Base-by-base conservation (phyloP, 1,284 basidiomycete species). In the Fomes fomentarius region DNA sequence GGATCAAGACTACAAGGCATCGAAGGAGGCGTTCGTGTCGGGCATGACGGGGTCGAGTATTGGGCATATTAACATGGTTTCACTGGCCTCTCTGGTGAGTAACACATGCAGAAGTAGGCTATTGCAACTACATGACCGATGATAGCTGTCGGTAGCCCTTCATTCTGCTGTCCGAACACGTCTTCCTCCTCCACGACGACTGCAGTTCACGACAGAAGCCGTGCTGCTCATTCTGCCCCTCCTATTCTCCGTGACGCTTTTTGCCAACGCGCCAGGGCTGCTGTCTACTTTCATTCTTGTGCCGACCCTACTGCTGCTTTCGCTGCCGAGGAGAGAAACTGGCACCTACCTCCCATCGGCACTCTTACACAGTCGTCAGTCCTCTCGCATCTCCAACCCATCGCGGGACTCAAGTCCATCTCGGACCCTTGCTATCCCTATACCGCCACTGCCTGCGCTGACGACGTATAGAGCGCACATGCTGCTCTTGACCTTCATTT, bases 381-480 rank as follows among this genome's bases (percentile, higher is more conserved):
- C 57, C 7, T 58, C 70, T 12, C 67, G 69, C 30, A 56, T 50
- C 15, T 45, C 57, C 54, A 52, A 56, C 4, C 15, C 50, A 12
- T 49, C 56, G 15, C 57, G 30, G 28, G 41, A 54, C 2, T 21
- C 31, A 9, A 39, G 48, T 17, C 44, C 39, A 56, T 39, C 56
- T 17, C 15, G 47, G 33, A n/a, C 41, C 19, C 24, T 46, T 38
- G 26, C 46, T 47, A 50, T 53, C 43, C 19, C 56, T 14, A 65
- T 81, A 30, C 58, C 72, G 11, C 79, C 77, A 0, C 69, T 91
- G 19, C 81, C 89, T 0, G 89, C 93, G 43, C 71, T 99, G 51
- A 93, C 94, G 8, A 85, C 91, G 0, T 99, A 97, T 69, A 80
- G 97, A 43, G 87, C 95, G 1, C 93, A 98, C 68, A 96, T 98